Percentiles rank a stretch among this genome's conserved stretches.
Conservation (phyloP, 345 rosid genomes). For the Salix dunnii region DNA sequence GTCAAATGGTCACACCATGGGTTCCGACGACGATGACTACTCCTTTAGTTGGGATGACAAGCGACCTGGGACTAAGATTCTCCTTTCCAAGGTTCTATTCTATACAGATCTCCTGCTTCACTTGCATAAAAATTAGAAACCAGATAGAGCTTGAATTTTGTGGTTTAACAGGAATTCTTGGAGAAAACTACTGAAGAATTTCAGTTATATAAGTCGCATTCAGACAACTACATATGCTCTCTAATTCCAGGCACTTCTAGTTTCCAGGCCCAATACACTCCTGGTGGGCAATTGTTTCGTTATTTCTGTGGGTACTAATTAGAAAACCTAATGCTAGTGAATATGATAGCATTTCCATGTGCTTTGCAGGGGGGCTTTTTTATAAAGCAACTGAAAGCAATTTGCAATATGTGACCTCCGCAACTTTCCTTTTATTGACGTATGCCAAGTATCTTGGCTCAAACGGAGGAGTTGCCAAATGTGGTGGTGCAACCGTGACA, state of each 20-base stretch:
- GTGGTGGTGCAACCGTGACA: constrained; percentile 39
- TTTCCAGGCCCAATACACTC: constrained; percentile 64
- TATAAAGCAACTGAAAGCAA: constrained; percentile 91
- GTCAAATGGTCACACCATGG: constrained; percentile 71
- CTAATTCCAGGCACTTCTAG: constrained; percentile 53
- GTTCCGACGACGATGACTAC: constrained; percentile 78
- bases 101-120: background rate
- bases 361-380: constrained; percentile 65
- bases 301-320: background rate
- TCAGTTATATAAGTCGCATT: constrained; percentile 53
- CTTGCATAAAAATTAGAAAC: background rate
- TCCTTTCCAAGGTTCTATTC: constrained; percentile 69
- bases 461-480: constrained; percentile 37
- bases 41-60: constrained; percentile 99
- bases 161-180: constrained; percentile 45
- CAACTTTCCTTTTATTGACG: constrained; percentile 76
- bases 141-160: background rate
- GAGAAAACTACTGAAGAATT: constrained; percentile 45
- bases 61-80: constrained; percentile 83
- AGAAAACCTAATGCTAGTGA: background rate
- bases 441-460: constrained; percentile 69
- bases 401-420: constrained; percentile 94
- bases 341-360: background rate
- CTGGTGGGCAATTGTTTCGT: constrained; percentile 29
- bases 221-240: constrained; percentile 70